Base-by-base conservation (phyloP, 176 grass and related monocot genomes). In the Neostapfia colusana region DNA sequence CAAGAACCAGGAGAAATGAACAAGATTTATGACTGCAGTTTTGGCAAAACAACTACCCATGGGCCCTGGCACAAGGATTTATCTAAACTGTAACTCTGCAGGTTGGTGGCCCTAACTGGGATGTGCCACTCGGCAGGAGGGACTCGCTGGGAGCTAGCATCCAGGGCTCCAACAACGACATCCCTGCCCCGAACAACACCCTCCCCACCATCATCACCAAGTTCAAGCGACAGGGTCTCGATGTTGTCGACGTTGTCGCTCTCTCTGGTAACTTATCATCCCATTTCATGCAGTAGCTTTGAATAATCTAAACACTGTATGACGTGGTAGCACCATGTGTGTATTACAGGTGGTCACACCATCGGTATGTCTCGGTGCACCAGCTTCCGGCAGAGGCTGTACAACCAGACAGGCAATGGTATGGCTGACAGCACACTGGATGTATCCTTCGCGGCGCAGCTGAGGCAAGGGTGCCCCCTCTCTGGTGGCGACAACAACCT, bases 381-480 rank as follows among this genome's bases (percentile, higher is more conserved):
- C 15, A 97, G 89, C 79, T 97, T 97, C 79, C 74, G 91, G 1
- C 95, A 97, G 81, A 58, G 95, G 82, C 84, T 93, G 5, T 97
- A 97, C 91, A 86, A 92, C 82, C 95, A 93, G 81, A 80, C 67
- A 0, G 89, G 84, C 45, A 89, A 89, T 11, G 94, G 91, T 50
- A 3, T 75, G 42, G 70, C 95, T 12, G 55, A 58, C 23, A 58
- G 23, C 55, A 58, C 23, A 25, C 55, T 58, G 55, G 55, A 58
- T 16, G 41, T 27, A 15, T 49, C 45, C 26, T 26, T 54, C 21
- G 51, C 87, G 0, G 74, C 60, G 0, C 69, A 85, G 64, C 78
- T 94, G 59, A 88, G 91, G 51, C 65, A 73, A 42, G 81, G 87
- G 21, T 98, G 95, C 63, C 95, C 95, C 26, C 81, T 67, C 27